Evolutionary conservation across 495 filamentous ascomycete species (phyloP).

Genomic region (Venustampulla echinocandica): DNA sequence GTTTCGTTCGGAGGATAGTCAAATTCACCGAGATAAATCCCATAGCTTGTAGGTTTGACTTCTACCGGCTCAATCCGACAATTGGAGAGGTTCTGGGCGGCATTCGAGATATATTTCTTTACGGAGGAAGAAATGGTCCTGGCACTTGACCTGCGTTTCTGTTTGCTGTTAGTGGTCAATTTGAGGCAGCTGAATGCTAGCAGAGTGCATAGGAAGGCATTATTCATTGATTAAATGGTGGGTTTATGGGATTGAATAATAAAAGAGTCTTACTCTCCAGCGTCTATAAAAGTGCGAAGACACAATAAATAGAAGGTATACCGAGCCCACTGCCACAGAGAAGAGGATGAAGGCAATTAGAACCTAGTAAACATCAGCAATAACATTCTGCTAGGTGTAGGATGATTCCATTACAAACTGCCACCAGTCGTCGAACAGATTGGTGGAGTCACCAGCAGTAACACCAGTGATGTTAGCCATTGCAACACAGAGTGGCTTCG

Average conservation of each 20-base stretch:
- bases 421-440: slow-evolving; percentile 13
- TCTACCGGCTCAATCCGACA: not conserved
- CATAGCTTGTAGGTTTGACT: slow-evolving; percentile 29
- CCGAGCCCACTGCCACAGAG: slow-evolving; percentile 7
- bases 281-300: not conserved
- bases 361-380: slow-evolving; percentile 6
- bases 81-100: not conserved
- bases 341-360: slow-evolving; percentile 10
- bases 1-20: slow-evolving; percentile 27
- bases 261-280: slow-evolving; percentile 7
- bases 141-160: slow-evolving; percentile 2
- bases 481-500: not conserved
- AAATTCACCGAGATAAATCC: slow-evolving; percentile 36
- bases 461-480: slow-evolving; percentile 11
- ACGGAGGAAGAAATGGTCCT: not conserved
- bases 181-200: not conserved
- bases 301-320: not conserved
- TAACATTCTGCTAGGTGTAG: not conserved
- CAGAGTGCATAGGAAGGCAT: too few species aligned
- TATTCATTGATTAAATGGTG: too few species aligned
- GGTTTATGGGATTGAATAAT: too few species aligned
- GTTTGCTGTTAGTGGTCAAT: not conserved
- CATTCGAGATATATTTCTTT: not conserved
- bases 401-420: slow-evolving; percentile 4
- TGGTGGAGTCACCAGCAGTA: slow-evolving; percentile 4